Percentiles rank a stretch among this genome's conserved stretches.
These are phyloP conservation scores for Daldinia sp. DNA, from an alignment of 2,329 filamentous ascomycete species.

Conservation along the genomic window DNA sequence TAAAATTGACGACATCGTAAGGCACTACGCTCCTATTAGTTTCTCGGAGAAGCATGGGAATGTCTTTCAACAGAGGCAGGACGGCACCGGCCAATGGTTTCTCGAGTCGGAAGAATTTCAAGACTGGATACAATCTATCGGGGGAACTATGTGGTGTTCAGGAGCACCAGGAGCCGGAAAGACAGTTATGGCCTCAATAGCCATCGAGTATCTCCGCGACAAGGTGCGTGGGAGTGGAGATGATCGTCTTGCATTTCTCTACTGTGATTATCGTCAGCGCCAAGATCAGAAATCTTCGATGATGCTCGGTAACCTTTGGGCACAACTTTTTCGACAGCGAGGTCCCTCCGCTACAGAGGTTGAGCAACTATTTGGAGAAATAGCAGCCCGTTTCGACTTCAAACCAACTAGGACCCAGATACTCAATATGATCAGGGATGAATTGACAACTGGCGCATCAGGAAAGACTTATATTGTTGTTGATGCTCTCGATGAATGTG, in stretches of 20 bases:
- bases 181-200: constrained; percentile 35
- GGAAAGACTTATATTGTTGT: constrained; percentile 27
- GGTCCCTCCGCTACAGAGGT: constrained; percentile 32
- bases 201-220: constrained; percentile 33
- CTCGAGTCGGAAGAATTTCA: constrained; percentile 33
- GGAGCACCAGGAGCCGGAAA: constrained; percentile 36
- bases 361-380: constrained; percentile 30
- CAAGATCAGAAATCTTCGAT: constrained; percentile 33
- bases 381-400: constrained; percentile 28
- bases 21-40: constrained; percentile 29
- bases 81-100: constrained; percentile 35
- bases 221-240: constrained; percentile 7
- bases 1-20: constrained; percentile 29
- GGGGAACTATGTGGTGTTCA: constrained; percentile 32
- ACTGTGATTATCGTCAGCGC: constrained; percentile 39
- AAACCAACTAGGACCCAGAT: constrained; percentile 29
- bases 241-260: constrained; percentile 27
- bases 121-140: constrained; percentile 28
- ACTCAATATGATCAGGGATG: constrained; percentile 29
- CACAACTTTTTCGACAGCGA: constrained; percentile 32
- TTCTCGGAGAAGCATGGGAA: constrained; percentile 36
- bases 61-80: constrained; percentile 33
- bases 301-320: constrained; percentile 35
- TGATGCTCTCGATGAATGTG: constrained; percentile 35
- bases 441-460: constrained; percentile 23